phyloP scores from a whole-genome alignment of 129 eudicot species.

The Flaveria brownii region DNA sequence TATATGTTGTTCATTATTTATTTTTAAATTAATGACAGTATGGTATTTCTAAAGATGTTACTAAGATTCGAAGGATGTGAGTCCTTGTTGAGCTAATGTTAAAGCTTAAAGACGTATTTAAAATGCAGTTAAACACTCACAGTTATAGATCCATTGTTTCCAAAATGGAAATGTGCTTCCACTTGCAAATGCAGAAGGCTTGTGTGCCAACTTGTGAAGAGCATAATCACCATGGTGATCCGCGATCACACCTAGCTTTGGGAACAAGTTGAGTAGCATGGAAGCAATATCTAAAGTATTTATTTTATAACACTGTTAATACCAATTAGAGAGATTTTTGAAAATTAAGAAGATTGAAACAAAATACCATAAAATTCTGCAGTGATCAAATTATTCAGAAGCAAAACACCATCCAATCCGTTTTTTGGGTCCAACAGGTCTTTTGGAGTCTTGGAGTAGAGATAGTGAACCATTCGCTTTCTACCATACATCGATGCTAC shows the following conservation, averaged over 20 bases:
- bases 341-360: neutral
- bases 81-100: neutral
- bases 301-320: neutral
- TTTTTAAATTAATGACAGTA: no score
- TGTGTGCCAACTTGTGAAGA: slow-evolving; percentile 47
- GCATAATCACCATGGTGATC: slow-evolving; percentile 46
- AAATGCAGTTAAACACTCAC: slow-evolving; percentile 27
- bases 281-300: slow-evolving; percentile 45
- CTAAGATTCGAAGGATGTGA: no score
- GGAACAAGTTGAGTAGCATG: slow-evolving; percentile 30
- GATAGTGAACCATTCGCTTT: slow-evolving; percentile 52
- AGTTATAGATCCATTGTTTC: slow-evolving; percentile 46
- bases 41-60: no score
- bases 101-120: neutral
- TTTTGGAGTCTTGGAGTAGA: slow-evolving; percentile 46
- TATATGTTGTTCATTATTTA: no score
- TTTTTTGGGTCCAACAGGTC: slow-evolving; percentile 32
- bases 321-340: neutral
- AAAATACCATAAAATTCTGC: slow-evolving; percentile 49
- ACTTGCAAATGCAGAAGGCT: slow-evolving; percentile 59
- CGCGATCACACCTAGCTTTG: slow-evolving; percentile 41
- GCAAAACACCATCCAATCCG: slow-evolving; percentile 42
- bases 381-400: slow-evolving; percentile 50
- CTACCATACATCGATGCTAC: slow-evolving; percentile 55
- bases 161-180: slow-evolving; percentile 42